These are phyloP conservation scores for Microcos paniculata DNA, from an alignment of 345 rosid species.

Conservation along the genomic window DNA sequence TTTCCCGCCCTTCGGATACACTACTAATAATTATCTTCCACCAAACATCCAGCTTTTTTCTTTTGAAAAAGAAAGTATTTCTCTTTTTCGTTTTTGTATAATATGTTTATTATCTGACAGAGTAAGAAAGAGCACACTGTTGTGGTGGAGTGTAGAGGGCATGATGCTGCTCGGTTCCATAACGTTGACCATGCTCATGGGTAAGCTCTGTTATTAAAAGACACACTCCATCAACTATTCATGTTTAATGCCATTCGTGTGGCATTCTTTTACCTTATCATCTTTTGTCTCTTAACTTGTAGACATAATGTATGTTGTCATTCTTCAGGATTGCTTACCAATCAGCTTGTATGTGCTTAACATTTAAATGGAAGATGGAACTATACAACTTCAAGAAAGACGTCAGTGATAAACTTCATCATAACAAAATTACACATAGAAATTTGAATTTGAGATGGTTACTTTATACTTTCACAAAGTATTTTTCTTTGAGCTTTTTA, in stretches of 20 bases:
- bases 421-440: no score
- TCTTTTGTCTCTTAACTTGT: background rate
- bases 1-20: background rate
- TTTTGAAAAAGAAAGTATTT: background rate
- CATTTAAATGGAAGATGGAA: no score
- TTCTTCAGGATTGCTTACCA: background rate
- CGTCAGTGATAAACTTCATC: no score
- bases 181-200: constrained; percentile 83
- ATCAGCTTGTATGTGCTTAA: background rate
- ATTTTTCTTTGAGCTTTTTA: no score
- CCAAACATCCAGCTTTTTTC: background rate
- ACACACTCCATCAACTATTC: background rate
- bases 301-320: background rate
- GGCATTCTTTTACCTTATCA: background rate
- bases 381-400: no score
- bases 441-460: no score
- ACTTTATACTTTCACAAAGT: no score
- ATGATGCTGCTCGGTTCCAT: constrained; percentile 84
- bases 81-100: background rate
- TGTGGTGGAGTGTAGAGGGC: constrained; percentile 92
- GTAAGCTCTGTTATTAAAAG: constrained; percentile 33
- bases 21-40: background rate
- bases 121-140: constrained; percentile 65
- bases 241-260: background rate
- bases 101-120: constrained; percentile 31